A percentile compares a stretch with the other conserved stretches of the same genome.
Conservation (phyloP, 169 alveolate genomes). For the Eimeria acervulina region DNA sequence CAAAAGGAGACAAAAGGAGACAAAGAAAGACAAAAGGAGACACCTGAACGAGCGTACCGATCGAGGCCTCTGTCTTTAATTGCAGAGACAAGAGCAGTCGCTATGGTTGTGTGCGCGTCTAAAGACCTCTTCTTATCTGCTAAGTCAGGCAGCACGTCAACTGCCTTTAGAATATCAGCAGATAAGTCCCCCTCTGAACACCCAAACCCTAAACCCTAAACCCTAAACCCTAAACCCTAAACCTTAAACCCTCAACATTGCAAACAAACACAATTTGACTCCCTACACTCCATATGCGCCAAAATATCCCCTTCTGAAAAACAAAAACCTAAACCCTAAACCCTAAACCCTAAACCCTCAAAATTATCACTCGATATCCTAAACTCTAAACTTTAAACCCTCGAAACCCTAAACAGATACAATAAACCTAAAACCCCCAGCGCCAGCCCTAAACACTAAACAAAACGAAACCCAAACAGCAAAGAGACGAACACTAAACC, state of each 20-base stretch:
- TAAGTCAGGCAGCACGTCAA: constrained; percentile 85
- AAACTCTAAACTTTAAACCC: background rate
- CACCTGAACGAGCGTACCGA: background rate
- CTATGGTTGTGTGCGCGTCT: constrained; percentile 87
- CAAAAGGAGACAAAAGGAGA: background rate
- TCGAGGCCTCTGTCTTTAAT: constrained; percentile 65
- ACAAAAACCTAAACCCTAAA: background rate
- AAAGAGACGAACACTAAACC: background rate
- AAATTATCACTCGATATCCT: too few relatives aligned
- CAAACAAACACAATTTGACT: too few relatives aligned
- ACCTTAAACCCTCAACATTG: background rate
- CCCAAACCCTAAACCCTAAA: background rate
- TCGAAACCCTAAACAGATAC: too few relatives aligned
- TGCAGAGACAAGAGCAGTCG: constrained; percentile 79
- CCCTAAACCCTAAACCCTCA: background rate
- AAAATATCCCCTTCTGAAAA: background rate
- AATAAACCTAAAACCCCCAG: too few relatives aligned
- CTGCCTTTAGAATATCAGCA: constrained; percentile 81
- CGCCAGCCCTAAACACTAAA: too few relatives aligned
- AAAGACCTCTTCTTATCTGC: constrained; percentile 87
- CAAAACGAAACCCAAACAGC: too few relatives aligned
- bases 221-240: constrained; percentile 56
- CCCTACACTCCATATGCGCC: too few relatives aligned
- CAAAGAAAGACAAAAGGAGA: background rate
- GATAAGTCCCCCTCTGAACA: background rate